Percentiles rank a stretch among this genome's conserved stretches.
phyloP scores from a whole-genome alignment of 441 rosid species.

The Croton laevigatus region DNA sequence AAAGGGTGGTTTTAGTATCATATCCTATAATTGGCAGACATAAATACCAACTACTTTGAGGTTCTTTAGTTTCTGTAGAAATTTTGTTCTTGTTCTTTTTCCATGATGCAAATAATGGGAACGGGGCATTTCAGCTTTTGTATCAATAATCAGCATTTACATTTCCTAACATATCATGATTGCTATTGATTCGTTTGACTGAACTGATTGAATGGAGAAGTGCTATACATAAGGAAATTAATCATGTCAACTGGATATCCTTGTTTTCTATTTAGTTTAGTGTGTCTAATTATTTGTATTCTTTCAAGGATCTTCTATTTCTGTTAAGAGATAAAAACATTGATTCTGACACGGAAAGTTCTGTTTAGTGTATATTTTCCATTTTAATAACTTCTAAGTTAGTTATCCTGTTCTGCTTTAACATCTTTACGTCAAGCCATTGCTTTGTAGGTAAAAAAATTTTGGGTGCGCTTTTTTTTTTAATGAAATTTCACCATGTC shows the following conservation, averaged over 20 bases:
- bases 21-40: not conserved
- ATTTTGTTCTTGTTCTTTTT: not conserved
- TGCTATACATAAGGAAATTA: not conserved
- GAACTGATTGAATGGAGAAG: not conserved
- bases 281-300: not conserved
- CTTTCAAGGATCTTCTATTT: not conserved
- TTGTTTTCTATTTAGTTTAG: not conserved
- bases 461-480: not conserved
- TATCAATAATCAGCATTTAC: not conserved
- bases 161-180: not conserved
- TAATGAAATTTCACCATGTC: not conserved
- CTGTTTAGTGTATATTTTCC: not conserved
- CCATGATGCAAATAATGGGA: not conserved
- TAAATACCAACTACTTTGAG: not conserved
- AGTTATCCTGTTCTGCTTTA: not conserved
- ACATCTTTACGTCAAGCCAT: not conserved
- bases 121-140: not conserved
- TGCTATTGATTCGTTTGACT: not conserved
- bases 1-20: not conserved
- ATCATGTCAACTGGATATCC: not conserved
- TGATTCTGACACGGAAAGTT: not conserved
- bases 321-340: not conserved
- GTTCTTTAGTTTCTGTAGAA: not conserved
- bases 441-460: not conserved
- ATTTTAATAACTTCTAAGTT: not conserved